These are phyloP conservation scores for Fusarium vanettenii DNA, from an alignment of 2,329 filamentous ascomycete genomes.

Conservation along the genomic window DNA sequence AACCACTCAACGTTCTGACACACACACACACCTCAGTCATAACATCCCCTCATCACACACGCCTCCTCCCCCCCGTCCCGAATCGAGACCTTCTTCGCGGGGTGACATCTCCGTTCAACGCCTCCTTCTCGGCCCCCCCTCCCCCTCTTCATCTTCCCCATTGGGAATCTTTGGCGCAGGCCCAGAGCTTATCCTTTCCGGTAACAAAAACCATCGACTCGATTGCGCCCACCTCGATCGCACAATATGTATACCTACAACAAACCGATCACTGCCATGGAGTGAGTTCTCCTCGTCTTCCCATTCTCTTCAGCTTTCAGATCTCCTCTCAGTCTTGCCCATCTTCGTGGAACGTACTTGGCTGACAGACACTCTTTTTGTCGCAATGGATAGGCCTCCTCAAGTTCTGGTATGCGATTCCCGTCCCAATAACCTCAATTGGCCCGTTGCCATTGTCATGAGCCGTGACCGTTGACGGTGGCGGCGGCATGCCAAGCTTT, in stretches of 20 bases:
- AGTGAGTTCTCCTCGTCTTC: constrained; percentile 44
- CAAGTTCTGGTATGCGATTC: constrained; percentile 47
- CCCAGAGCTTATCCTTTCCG: constrained; percentile 30
- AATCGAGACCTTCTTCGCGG: constrained; percentile 34
- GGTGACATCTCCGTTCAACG: constrained; percentile 31
- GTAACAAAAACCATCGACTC: constrained; percentile 29
- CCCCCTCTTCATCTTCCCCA: constrained; percentile 36
- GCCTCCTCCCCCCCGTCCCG: constrained; percentile 27
- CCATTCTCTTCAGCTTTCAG: constrained; percentile 12
- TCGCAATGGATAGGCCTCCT: constrained; percentile 49
- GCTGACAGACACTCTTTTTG: constrained; percentile 23
- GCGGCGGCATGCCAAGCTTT: background rate
- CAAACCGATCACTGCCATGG: constrained; percentile 53
- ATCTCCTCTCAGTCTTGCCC: constrained; percentile 1
- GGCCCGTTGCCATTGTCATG: background rate
- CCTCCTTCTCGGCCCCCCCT: constrained; percentile 24
- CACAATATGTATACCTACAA: constrained; percentile 51
- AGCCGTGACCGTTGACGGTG: constrained; percentile 13
- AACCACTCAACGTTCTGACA: constrained; percentile 1
- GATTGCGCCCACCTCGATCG: constrained; percentile 19
- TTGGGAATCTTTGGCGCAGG: constrained; percentile 33
- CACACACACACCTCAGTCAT: constrained; percentile 4
- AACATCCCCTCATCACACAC: constrained; percentile 12
- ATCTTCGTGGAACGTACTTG: background rate
- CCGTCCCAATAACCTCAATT: background rate